Base-by-base conservation (phyloP, 2,329 filamentous ascomycete genomes). In the Colletotrichum sp. region DNA sequence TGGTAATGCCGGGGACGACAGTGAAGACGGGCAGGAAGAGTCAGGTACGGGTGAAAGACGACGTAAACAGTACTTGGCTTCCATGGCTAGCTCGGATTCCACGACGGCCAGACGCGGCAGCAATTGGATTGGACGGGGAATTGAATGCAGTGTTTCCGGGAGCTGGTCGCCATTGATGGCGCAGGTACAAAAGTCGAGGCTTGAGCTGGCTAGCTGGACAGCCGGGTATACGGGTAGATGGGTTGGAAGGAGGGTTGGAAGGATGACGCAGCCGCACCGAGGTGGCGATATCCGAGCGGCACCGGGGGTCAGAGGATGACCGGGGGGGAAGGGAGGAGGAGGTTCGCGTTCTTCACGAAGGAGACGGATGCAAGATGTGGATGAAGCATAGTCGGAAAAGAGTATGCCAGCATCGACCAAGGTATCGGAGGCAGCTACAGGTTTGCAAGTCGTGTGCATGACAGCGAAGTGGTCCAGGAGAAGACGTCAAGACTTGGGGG, bases 11-110 rank as follows among this genome's bases (percentile, higher is more conserved):
- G 5, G 4, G 6, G 2, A 55, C n/a, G 9, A 55, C 52, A 1
- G 4, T 55, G 7, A 24, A 5, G 13, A 4, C 5, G n/a, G 13
- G 18, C 3, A 55, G 52, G 6, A 55, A 24, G 4, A 24, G n/a
- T 9, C 10, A 55, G 52, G 13, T 55, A 6, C 18, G 0, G n/a
- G 24, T 8, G 10, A 26, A 14, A 55, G 52, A 55, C n/a, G 10
- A 55, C 1, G 24, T 1, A 7, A 5, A 26, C n/a, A 2, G 18
- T 1, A 0, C 0, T 21, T 12, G n/a, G 13, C 7, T 55, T 55
- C 10, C 10, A 7, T 1, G 1, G 3, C 52, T 6, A 55, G 5
- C n/a, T 55, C 1, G 52, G 18, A 21, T 0, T 26, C 16, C 24
- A 55, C 10, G 1, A 7, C 2, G 9, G 52, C 0, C 52, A 55